These are phyloP conservation scores for Huntiella omanensis DNA, from an alignment of 2,329 filamentous ascomycete genomes.

Conservation along the genomic window DNA sequence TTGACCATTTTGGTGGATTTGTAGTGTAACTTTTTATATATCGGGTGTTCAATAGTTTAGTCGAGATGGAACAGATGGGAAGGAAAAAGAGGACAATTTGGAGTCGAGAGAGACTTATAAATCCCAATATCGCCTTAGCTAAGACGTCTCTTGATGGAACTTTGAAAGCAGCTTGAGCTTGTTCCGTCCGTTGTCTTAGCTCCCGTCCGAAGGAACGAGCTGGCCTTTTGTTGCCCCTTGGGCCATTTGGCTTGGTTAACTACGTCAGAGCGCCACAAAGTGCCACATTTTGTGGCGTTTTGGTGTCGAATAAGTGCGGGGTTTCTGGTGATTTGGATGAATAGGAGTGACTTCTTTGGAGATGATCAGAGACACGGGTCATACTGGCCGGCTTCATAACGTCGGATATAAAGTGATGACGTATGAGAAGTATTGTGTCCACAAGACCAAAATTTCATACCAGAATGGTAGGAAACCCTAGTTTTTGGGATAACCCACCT, in stretches of 20 bases:
- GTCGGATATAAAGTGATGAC: too few relatives aligned
- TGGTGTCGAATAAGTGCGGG: too few relatives aligned
- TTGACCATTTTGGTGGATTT: constrained; percentile 28
- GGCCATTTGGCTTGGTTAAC: not conserved
- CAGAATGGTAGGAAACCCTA: too few relatives aligned
- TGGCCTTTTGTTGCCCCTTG: constrained; percentile 9
- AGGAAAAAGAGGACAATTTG: not conserved
- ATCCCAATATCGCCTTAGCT: too few relatives aligned
- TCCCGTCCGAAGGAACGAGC: constrained; percentile 9
- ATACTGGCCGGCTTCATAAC: too few relatives aligned
- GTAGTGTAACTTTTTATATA: not conserved
- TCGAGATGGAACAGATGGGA: not conserved
- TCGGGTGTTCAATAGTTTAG: not conserved
- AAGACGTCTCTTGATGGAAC: not conserved
- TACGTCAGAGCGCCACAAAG: constrained; percentile 1
- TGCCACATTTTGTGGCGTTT: too few relatives aligned
- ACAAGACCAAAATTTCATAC: too few relatives aligned
- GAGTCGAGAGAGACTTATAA: not conserved
- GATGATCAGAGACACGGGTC: too few relatives aligned
- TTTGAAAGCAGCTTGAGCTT: not conserved
- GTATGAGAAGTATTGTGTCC: too few relatives aligned
- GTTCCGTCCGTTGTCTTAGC: not conserved
- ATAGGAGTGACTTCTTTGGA: too few relatives aligned
- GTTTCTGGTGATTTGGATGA: too few relatives aligned
- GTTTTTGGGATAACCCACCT: too few relatives aligned